Evolutionary conservation across 805 yeast genomes (phyloP).

Genomic region (Pichia paraexigua): DNA sequence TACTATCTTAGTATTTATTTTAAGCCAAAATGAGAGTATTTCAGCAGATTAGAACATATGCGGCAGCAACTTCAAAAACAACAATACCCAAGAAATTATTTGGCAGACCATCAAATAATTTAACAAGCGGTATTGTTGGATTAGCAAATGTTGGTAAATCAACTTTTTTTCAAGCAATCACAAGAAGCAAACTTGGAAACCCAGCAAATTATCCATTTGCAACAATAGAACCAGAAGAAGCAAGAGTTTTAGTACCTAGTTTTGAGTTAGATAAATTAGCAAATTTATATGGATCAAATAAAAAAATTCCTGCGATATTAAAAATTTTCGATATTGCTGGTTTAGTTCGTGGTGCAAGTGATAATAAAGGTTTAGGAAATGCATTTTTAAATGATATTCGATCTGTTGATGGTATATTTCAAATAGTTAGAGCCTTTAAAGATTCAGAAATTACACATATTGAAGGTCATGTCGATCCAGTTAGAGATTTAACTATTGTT

Average conservation of each 20-base stretch:
- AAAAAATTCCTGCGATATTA: slow-evolving; percentile 45
- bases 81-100: slow-evolving; percentile 14
- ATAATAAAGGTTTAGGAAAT: slow-evolving; percentile 69
- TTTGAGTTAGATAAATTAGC: slow-evolving; percentile 41
- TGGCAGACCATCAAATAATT: slow-evolving; percentile 30
- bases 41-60: slow-evolving; percentile 1
- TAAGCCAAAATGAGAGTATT: not conserved
- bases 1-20: too few species aligned
- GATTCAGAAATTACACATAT: slow-evolving; percentile 62
- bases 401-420: slow-evolving; percentile 65
- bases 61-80: not conserved
- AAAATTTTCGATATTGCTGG: slow-evolving; percentile 67
- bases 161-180: slow-evolving; percentile 52
- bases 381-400: slow-evolving; percentile 61
- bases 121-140: slow-evolving; percentile 44
- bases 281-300: slow-evolving; percentile 40
- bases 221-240: slow-evolving; percentile 67
- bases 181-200: slow-evolving; percentile 54
- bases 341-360: slow-evolving; percentile 52
- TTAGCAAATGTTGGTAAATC: slow-evolving; percentile 63
- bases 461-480: slow-evolving; percentile 56
- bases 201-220: slow-evolving; percentile 70
- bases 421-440: slow-evolving; percentile 57
- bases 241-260: slow-evolving; percentile 46
- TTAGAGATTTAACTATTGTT: slow-evolving; percentile 55